A percentile compares a stretch with the other conserved stretches of the same genome.
Evolutionary conservation across 805 yeast species (phyloP).

Genomic region (Yarrowia osloensis): DNA sequence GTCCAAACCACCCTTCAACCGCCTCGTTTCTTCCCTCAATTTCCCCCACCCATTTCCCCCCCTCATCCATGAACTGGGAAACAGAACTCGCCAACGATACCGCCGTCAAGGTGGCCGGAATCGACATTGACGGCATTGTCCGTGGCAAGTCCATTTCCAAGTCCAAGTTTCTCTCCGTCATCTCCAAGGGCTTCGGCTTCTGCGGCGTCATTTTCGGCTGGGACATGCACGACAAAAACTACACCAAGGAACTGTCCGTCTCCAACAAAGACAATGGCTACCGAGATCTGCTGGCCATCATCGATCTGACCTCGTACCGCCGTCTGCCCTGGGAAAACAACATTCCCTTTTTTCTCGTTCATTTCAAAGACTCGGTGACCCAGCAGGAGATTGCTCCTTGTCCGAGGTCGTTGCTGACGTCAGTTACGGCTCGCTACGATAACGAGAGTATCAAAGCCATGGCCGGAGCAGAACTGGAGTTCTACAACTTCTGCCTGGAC

Average conservation of each 20-base stretch:
- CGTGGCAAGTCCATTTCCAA: conserved; percentile 43
- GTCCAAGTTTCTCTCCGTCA: conserved; percentile 37
- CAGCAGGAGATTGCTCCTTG: conserved; percentile 39
- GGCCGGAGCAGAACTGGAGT: conserved; percentile 44
- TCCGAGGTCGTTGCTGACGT: conserved; percentile 40
- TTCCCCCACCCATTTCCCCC: background rate
- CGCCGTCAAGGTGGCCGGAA: conserved; percentile 42
- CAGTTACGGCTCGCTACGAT: conserved; percentile 33
- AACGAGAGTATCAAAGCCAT: conserved; percentile 34
- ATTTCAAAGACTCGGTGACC: conserved; percentile 37
- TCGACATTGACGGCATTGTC: conserved; percentile 43
- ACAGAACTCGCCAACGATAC: conserved; percentile 27
- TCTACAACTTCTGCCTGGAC: conserved; percentile 39
- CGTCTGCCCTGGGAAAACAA: conserved; percentile 41
- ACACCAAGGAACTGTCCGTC: conserved; percentile 37
- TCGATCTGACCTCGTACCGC: conserved; percentile 37
- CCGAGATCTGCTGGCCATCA: conserved; percentile 39
- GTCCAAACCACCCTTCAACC: no score
- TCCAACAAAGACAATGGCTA: conserved; percentile 41
- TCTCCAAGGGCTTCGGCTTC: conserved; percentile 42
- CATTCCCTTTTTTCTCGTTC: conserved; percentile 40
- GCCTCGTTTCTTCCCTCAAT: no score
- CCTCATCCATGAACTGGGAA: conserved; percentile 22
- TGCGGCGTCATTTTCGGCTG: conserved; percentile 44
- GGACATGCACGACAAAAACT: conserved; percentile 43